phyloP scores from a whole-genome alignment of 345 rosid genomes.

The Gossypium stocksii region DNA sequence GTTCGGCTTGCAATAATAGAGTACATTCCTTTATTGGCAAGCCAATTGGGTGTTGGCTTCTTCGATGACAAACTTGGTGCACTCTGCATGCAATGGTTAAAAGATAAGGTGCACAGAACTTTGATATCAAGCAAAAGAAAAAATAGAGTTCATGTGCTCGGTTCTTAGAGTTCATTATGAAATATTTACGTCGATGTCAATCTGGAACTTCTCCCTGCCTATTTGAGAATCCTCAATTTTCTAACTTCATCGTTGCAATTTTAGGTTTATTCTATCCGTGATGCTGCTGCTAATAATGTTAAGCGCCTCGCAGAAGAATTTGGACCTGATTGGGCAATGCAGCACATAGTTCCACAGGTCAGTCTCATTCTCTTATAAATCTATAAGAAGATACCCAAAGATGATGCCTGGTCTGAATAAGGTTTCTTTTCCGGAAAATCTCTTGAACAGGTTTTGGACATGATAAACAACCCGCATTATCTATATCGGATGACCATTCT shows the following conservation, averaged over 20 bases:
- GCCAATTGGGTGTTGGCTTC: slow-evolving; percentile 74
- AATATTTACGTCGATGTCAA: not conserved
- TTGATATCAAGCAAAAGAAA: not conserved
- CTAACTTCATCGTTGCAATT: slow-evolving; percentile 11
- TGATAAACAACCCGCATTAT: slow-evolving; percentile 84
- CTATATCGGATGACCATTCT: slow-evolving; percentile 87
- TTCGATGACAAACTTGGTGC: slow-evolving; percentile 81
- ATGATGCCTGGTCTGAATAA: not conserved
- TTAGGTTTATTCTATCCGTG: slow-evolving; percentile 89
- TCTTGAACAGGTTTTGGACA: slow-evolving; percentile 63
- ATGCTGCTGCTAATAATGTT: slow-evolving; percentile 91
- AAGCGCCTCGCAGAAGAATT: slow-evolving; percentile 97
- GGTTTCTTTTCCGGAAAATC: not conserved
- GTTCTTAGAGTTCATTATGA: not conserved
- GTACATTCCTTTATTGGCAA: slow-evolving; percentile 56
- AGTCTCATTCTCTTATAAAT: slow-evolving; percentile 2
- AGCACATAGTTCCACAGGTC: slow-evolving; percentile 95
- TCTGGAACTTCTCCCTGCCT: not conserved
- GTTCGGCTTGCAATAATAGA: slow-evolving; percentile 64
- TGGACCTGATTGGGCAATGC: slow-evolving; percentile 99
- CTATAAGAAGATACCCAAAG: not conserved
- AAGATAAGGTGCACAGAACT: slow-evolving; percentile 56
- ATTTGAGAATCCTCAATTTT: not conserved
- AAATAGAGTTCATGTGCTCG: not conserved
- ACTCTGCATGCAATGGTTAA: slow-evolving; percentile 87